These are phyloP conservation scores for Hypoxylon sp. DNA, from an alignment of 2,329 filamentous ascomycete species.

Conservation along the genomic window DNA sequence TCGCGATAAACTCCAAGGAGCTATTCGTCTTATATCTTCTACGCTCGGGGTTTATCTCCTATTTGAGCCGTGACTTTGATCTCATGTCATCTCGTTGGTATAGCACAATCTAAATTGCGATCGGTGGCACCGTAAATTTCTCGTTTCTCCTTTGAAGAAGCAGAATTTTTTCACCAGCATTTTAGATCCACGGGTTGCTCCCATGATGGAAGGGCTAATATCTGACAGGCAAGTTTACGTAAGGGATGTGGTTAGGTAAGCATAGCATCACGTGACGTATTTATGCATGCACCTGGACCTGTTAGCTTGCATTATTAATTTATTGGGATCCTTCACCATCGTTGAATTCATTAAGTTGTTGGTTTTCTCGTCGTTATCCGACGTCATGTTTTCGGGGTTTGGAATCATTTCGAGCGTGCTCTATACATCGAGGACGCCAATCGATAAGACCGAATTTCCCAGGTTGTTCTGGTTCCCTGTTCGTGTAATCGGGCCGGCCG, in stretches of 20 bases:
- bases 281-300: neutral
- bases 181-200: too few species aligned
- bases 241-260: constrained; percentile 7
- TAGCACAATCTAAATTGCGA: neutral
- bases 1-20: too few species aligned
- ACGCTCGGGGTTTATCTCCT: too few species aligned
- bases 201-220: neutral
- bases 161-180: too few species aligned
- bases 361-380: neutral
- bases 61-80: too few species aligned
- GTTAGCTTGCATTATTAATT: neutral
- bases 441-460: constrained; percentile 13
- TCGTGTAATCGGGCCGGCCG: constrained; percentile 43
- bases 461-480: constrained; percentile 16
- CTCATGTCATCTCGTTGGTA: neutral
- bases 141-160: neutral
- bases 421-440: neutral
- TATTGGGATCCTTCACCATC: neutral
- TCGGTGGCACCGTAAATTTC: neutral
- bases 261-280: neutral
- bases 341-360: neutral
- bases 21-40: too few species aligned
- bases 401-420: neutral
- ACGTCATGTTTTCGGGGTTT: constrained; percentile 7
- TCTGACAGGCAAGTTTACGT: neutral